These are phyloP conservation scores for Pythium vanterpoolii DNA, from an alignment of 352 stramenopile species.

Conservation along the genomic window DNA sequence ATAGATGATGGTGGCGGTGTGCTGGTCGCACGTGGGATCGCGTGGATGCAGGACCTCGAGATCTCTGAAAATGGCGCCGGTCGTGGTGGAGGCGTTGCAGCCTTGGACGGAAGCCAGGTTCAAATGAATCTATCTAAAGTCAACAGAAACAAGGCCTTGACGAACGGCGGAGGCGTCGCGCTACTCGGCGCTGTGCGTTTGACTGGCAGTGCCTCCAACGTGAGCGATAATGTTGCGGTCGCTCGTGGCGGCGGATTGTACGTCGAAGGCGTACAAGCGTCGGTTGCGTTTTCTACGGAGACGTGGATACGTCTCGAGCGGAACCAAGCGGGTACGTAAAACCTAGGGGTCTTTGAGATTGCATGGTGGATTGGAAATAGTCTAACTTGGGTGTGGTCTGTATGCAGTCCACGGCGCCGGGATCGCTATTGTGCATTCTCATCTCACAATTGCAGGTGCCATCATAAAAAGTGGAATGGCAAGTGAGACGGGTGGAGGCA, in stretches of 20 bases:
- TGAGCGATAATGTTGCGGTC: conserved; percentile 10
- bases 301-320: neutral
- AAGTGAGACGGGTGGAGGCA: conserved; percentile 1
- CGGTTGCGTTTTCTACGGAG: neutral
- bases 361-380: neutral
- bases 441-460: neutral
- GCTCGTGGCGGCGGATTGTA: conserved; percentile 29
- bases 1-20: conserved; percentile 27
- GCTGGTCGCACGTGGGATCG: neutral
- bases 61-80: conserved; percentile 1
- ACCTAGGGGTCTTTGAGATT: neutral
- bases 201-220: neutral
- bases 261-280: conserved; percentile 18
- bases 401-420: conserved; percentile 14
- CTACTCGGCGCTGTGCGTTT: conserved; percentile 1
- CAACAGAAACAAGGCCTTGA: conserved; percentile 2
- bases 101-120: neutral
- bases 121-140: neutral
- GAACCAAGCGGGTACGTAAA: conserved; percentile 22
- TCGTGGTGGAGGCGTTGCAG: conserved; percentile 2
- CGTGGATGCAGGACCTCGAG: neutral
- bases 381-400: neutral
- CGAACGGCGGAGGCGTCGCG: conserved; percentile 5
- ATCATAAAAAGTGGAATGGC: neutral
- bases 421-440: neutral